Base-by-base conservation (phyloP, 2,329 filamentous ascomycete genomes). In the Huntiella moniliformis region DNA sequence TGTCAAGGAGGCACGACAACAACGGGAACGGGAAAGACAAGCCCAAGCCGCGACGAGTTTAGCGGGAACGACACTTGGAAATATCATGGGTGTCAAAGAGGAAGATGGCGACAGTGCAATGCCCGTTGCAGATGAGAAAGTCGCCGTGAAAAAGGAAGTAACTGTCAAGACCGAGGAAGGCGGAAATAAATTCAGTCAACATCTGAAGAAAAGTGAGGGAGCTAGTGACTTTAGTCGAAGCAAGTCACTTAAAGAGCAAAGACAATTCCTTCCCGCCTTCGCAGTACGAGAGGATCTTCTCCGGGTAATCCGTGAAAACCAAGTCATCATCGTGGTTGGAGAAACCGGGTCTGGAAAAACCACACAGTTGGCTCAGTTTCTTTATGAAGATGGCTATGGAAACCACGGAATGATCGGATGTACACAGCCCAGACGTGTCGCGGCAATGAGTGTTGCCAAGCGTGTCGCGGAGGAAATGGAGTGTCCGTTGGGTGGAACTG, bases 401-500 rank as follows among this genome's bases (percentile, higher is more conserved):
- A 81, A 80, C 46, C 65, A 71, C 31, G 91, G 91, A 42, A 78
- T 95, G 71, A 96, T 98, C 54, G 88, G 86, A 4, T 98, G 91
- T 58, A 98, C 91, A 1, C 91, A 98, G 54, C 91, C 91, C 44
- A 77, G 91, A 55, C 82, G 91, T 68, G 92, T 98, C 32, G 91
- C 91, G 17, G 91, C 91, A 16, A 98, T 98, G 91, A 95, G 87
- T 63, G 91, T 98, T 22, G 91, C 91, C 2, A 96, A 96, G 61
- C 86, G 91, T 67, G 91, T 98, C 35, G 85, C 84, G 48, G 91
- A 98, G 63, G 91, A 98, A 64, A 98, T 98, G 92, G 83, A 94
- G 54, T 86, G 93, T 38, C 79, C 79, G 47, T 67, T 98, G 7
- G 91, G 91, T 42, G 79, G 80, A 47, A 73, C 79, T 0, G 92